Evolutionary conservation across 345 rosid species (phyloP), one percentile per base, ranked within the genome.

Genomic region (Eucalyptus lansdowneana): DNA sequence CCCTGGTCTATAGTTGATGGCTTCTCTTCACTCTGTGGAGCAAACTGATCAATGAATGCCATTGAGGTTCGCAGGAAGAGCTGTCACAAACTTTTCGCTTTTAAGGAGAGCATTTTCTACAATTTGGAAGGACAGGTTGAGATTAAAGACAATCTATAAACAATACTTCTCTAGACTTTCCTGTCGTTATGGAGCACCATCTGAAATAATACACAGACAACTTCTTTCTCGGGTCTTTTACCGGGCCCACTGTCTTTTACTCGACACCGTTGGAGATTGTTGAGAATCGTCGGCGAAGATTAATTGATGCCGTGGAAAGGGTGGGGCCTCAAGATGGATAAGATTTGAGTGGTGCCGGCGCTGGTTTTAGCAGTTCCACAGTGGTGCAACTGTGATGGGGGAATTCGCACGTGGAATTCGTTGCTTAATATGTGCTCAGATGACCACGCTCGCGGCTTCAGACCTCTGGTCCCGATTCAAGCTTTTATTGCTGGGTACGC

Each of bases 1-100:
- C 87, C 98, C 99, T 31, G 99, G 99, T 87, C 93, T 97, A 29
- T 97, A 94, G 93, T 40, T 76, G 47, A 76, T 37, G 45, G 47
- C 83, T 37, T 44, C 83, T 76, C 15, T 37, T 72, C 24, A 31
- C 25, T 11, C 27, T 76, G 27, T 21, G 47, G 83, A 76, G 47
- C 83, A 37, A 76, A 76, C 42, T 76, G 81, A 76, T 11, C 47
- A 76, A 37, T 37, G 83, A 76, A 37, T 19, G 27, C 47, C 47
- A 37, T 37, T 76, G 45, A 72, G 81, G 25, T 72, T 72, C 81
- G 44, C 44, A 19, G 81, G 81, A 37, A 37, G 83, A 76, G 83
- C 45, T 21, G 45, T 37, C 22, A 3, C 45, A 37, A 19, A 76
- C 45, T 37, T 40, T 21, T 76, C 47, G 83, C 27, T 76, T 72